Evolutionary conservation across 2,329 filamentous ascomycete species (phyloP), one percentile per base, ranked within the genome.

Genomic region (Xenoacremonium recifei): DNA sequence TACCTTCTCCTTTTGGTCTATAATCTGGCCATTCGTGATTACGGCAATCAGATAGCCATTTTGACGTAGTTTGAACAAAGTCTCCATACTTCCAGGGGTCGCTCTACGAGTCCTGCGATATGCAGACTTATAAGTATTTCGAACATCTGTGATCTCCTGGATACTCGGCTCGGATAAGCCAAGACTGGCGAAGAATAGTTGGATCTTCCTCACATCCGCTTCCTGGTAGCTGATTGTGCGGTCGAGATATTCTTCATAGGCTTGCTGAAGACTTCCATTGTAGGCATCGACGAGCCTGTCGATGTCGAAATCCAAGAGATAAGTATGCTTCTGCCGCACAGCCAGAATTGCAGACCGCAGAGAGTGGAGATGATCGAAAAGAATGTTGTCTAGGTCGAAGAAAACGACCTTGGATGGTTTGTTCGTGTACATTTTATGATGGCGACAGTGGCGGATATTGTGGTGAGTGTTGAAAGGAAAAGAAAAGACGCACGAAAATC

Each of bases 311-410:
- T 7, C 9, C 3, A 5, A 11, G 5, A 31, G n/a, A n/a, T 6
- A 13, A 2, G 3, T 21, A 5, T 9, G 16, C 13, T 3, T 11
- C 1, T 1, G 19, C 5, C 17, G 15, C 31, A 5, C 41, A 13
- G 3, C 10, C n/a, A 2, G 20, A 16, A 1, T 39, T 18, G 1
- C 42, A 39, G 0, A 2, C 3, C 13, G 4, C 1, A 44, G 4
- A 1, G 46, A 39, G 13, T 44, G 32, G 4, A 12, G 5, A 12
- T 49, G 37, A 13, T 49, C 35, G n/a, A 47, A 50, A 1, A 49
- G 7, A 5, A 43, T 50, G 20, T 39, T 36, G 7, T 49, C 42
- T 1, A 50, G 37, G 5, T 44, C 46, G n/a, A 49, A 50, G 27
- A 49, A 37, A 4, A 36, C 23, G 4, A 35, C 27, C 7, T n/a